Evolutionary conservation across 768 basidiomycete genomes (phyloP).

Genomic region (Amanita fuliginea): DNA sequence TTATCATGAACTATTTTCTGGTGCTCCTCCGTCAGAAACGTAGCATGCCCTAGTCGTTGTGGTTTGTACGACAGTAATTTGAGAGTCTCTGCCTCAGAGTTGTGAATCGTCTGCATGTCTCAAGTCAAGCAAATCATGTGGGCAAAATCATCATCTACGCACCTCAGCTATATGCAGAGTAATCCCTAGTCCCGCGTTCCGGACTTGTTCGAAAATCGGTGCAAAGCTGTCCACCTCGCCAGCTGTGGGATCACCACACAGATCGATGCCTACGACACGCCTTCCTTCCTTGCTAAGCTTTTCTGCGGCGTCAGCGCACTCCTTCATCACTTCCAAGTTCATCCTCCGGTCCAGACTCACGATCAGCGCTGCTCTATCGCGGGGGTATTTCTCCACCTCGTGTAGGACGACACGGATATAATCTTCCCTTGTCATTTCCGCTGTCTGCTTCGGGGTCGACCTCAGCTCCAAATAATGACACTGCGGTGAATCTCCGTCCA

Average conservation of each 20-base stretch:
- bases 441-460: conserved; percentile 58
- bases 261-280: conserved; percentile 65
- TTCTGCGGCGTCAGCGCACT: conserved; percentile 49
- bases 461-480: conserved; percentile 76
- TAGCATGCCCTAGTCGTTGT: conserved; percentile 69
- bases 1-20: conserved; percentile 39
- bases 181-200: conserved; percentile 51
- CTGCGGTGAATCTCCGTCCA: conserved; percentile 37
- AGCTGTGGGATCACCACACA: conserved; percentile 65
- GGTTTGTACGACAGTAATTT: conserved; percentile 52
- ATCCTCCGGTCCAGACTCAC: conserved; percentile 73
- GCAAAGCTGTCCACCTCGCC: conserved; percentile 46
- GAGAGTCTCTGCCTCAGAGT: conserved; percentile 46
- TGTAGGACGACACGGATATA: conserved; percentile 61
- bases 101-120: conserved; percentile 28
- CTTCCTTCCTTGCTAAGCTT: conserved; percentile 43
- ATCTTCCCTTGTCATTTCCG: conserved; percentile 40
- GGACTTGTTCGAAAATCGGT: conserved; percentile 41
- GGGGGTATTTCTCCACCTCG: conserved; percentile 48
- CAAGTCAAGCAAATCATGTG: neutral
- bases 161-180: conserved; percentile 84
- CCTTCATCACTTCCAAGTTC: conserved; percentile 33
- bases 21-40: conserved; percentile 58
- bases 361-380: conserved; percentile 45
- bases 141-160: conserved; percentile 6